Percentiles rank a stretch among this genome's conserved stretches.
Evolutionary conservation across 2,329 filamentous ascomycete genomes (phyloP).

Genomic region (Exophiala calicioides): DNA sequence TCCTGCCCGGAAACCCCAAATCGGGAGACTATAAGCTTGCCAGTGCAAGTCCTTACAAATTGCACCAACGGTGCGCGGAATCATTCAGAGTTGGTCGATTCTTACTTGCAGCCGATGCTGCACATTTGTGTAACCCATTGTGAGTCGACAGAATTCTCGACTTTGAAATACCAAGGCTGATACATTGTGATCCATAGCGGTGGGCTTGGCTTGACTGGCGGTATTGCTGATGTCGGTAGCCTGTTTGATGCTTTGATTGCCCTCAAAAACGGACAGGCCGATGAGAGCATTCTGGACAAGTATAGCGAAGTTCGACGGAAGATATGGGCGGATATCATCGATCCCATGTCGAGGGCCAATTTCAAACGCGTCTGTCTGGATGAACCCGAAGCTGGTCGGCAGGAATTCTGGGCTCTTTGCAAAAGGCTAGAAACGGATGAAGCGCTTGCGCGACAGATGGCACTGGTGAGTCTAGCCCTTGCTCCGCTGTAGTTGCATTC

Average conservation of each 20-base stretch:
- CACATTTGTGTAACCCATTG: constrained; percentile 56
- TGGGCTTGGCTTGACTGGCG: constrained; percentile 64
- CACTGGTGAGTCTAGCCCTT: constrained; percentile 15
- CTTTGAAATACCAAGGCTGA: background rate
- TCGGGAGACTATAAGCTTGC: constrained; percentile 59
- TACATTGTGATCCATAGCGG: constrained; percentile 38
- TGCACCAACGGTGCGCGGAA: constrained; percentile 63
- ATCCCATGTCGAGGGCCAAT: constrained; percentile 47
- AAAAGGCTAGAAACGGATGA: constrained; percentile 38
- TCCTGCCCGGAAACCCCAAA: constrained; percentile 62
- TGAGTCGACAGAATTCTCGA: constrained; percentile 5
- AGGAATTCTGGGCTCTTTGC: constrained; percentile 41
- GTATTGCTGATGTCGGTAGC: constrained; percentile 63
- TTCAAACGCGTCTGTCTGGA: constrained; percentile 39
- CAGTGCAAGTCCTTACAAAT: constrained; percentile 61
- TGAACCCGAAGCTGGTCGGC: constrained; percentile 38
- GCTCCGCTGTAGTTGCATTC: background rate
- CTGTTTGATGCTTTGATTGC: constrained; percentile 61
- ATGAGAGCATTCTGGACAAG: constrained; percentile 46
- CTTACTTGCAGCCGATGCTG: constrained; percentile 62
- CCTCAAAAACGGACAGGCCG: constrained; percentile 41
- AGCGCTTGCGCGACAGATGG: constrained; percentile 22
- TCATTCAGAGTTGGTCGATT: constrained; percentile 59
- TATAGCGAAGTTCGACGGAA: constrained; percentile 44
- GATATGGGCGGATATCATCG: constrained; percentile 43